Conservation (phyloP, 108 stramenopile genomes). For the Pelagomonas calceolata region DNA sequence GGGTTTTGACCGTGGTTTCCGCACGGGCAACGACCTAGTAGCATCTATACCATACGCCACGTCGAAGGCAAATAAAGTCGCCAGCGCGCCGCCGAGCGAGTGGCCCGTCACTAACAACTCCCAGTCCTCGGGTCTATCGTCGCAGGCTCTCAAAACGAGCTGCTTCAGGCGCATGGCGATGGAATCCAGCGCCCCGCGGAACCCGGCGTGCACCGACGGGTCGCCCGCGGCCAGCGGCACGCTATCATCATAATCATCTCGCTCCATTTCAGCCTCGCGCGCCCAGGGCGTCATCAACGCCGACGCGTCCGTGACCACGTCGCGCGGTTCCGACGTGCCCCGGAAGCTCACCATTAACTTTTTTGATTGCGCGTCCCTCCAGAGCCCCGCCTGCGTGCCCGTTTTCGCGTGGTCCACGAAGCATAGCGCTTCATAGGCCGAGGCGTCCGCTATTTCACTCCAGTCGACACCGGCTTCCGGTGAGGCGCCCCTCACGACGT, state of each 20-base stretch:
- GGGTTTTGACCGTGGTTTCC: neutral
- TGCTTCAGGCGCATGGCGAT: conserved; percentile 67
- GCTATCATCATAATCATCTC: conserved; percentile 5
- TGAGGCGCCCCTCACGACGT: neutral
- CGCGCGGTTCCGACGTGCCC: conserved; percentile 61
- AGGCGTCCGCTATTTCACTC: neutral
- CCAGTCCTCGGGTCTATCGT: conserved; percentile 37
- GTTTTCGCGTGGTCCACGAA: neutral
- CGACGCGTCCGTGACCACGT: conserved; percentile 64
- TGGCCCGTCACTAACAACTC: conserved; percentile 69
- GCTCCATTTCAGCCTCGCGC: conserved; percentile 52
- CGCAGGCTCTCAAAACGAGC: conserved; percentile 48
- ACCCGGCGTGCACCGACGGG: conserved; percentile 64
- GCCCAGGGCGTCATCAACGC: conserved; percentile 64
- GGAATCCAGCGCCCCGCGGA: conserved; percentile 56
- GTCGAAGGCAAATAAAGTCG: conserved; percentile 61
- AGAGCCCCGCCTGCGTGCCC: neutral
- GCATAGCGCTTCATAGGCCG: neutral
- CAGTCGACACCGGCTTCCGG: neutral
- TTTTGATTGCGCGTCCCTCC: conserved; percentile 18
- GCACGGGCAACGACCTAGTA: conserved; percentile 48
- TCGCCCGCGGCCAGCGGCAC: neutral
- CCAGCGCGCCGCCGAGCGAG: conserved; percentile 62
- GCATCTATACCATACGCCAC: conserved; percentile 69
- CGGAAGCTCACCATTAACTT: conserved; percentile 62